Base-by-base conservation (phyloP, 768 basidiomycete species). In the Mycena crocata region DNA sequence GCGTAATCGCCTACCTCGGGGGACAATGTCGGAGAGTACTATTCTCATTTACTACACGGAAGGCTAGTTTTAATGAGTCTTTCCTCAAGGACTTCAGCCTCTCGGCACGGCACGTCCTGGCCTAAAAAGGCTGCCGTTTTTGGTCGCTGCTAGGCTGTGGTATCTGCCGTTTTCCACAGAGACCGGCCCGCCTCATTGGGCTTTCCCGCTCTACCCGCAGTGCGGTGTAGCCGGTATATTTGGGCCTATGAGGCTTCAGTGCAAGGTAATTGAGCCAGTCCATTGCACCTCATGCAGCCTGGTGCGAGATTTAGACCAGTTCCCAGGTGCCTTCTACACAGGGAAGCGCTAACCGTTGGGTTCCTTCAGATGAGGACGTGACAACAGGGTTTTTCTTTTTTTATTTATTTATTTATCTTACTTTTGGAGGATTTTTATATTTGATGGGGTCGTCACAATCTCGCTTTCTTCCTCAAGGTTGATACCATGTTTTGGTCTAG, bases 81-180 rank as follows among this genome's bases (percentile, higher is more conserved):
- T 60, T 32, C 5, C 34, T 17, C 28, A 26, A 8, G n/a, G 30
- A 58, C 63, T 64, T 57, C 2, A 66, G 64, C 57, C 57, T 66
- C 64, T 66, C 64, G 57, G 64, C 64, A 65, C 64, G 64, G 64
- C 64, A 58, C 45, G 55, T 44, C 26, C 54, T 24, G 46, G 28
- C 49, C 64, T 60, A 59, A 45, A 66, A 28, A 60, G 49, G 64
- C 24, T 49, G 46, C 64, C 64, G 64, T 60, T 52, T 57, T 48
- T n/a, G n/a, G n/a, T n/a, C n/a, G n/a, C n/a, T n/a, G n/a, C n/a
- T n/a, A n/a, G n/a, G n/a, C n/a, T n/a, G n/a, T n/a, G 24, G 12
- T 19, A 10, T 8, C 28, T 54, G n/a, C 30, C 21, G 28, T 3
- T 23, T 15, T 6, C 15, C 13, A 19, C 3, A 35, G 46, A 1